phyloP scores from a whole-genome alignment of 2,329 filamentous ascomycete genomes.

The Penicillium sp. region DNA sequence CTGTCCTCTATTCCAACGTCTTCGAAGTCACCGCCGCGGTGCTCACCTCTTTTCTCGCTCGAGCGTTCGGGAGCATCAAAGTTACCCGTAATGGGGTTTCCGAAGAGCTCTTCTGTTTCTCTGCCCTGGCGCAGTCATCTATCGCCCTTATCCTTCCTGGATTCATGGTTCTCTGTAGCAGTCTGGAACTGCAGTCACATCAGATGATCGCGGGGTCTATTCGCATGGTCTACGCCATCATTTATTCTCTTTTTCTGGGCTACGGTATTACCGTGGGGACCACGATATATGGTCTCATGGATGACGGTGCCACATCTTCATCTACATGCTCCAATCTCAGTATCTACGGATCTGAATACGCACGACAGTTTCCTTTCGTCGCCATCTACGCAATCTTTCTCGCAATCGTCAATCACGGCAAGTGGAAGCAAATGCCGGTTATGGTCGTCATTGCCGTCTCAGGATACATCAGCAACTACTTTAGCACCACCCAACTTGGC shows the following conservation, averaged over 20 bases:
- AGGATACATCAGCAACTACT: constrained; percentile 79
- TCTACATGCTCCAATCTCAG: constrained; percentile 58
- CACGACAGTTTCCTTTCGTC: constrained; percentile 72
- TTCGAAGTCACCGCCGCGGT: constrained; percentile 70
- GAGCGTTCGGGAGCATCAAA: constrained; percentile 70
- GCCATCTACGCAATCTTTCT: constrained; percentile 75
- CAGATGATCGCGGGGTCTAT: constrained; percentile 73
- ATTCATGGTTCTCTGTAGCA: constrained; percentile 65
- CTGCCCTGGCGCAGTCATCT: constrained; percentile 71
- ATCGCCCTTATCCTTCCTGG: constrained; percentile 76
- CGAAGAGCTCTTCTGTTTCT: constrained; percentile 68
- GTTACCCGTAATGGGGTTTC: constrained; percentile 43
- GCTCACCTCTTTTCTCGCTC: constrained; percentile 70
- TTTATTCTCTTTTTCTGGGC: constrained; percentile 73
- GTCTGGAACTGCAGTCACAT: constrained; percentile 71
- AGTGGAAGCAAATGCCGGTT: constrained; percentile 76
- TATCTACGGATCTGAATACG: constrained; percentile 46
- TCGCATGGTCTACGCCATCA: constrained; percentile 76
- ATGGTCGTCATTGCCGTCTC: constrained; percentile 77
- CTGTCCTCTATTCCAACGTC: constrained; percentile 69
- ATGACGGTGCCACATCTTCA: constrained; percentile 57
- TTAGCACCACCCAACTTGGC: constrained; percentile 69
- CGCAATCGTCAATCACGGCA: constrained; percentile 80
- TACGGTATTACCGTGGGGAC: constrained; percentile 74
- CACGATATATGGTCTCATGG: constrained; percentile 65